Percentiles rank a stretch among this genome's conserved stretches.
Evolutionary conservation across 176 grass and related monocot genomes (phyloP).

Genomic region (Juncus inflexus): DNA sequence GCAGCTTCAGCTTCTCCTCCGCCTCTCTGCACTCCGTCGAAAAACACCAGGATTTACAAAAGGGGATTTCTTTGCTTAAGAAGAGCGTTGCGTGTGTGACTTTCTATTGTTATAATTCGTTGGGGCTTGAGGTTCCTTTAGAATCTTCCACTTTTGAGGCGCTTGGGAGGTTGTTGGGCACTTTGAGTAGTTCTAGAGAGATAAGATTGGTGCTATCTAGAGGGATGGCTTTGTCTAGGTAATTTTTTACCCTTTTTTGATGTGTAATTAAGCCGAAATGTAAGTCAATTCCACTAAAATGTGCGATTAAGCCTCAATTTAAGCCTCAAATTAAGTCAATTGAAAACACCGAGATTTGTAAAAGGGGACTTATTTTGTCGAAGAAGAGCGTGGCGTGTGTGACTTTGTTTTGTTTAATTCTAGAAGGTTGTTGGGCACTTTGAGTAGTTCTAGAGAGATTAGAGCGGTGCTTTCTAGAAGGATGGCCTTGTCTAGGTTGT

Average conservation of each 20-base stretch:
- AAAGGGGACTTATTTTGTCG: too few species aligned
- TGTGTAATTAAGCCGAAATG: too few species aligned
- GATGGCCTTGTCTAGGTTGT: not conserved
- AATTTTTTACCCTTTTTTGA: not conserved
- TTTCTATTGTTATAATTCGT: constrained; percentile 76
- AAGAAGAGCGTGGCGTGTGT: too few species aligned
- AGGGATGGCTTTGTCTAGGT: constrained; percentile 60
- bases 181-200: constrained; percentile 72
- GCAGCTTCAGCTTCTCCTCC: constrained; percentile 65
- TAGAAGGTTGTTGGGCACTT: constrained; percentile 49
- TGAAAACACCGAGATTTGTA: too few species aligned
- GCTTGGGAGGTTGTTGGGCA: constrained; percentile 67
- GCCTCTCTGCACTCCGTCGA: constrained; percentile 76
- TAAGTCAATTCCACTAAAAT: too few species aligned
- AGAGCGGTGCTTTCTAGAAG: not conserved
- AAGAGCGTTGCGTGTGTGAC: constrained; percentile 80
- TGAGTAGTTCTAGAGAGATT: not conserved
- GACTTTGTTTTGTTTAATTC: too few species aligned
- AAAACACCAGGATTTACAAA: constrained; percentile 74
- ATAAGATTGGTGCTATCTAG: constrained; percentile 53
- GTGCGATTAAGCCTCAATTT: too few species aligned
- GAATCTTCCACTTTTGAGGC: constrained; percentile 92
- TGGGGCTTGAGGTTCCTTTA: constrained; percentile 78
- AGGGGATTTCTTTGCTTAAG: constrained; percentile 83
- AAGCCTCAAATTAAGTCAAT: too few species aligned